Evolutionary conservation across 2,329 filamentous ascomycete genomes (phyloP).

Genomic region (Torrubiella hemipterigena): DNA sequence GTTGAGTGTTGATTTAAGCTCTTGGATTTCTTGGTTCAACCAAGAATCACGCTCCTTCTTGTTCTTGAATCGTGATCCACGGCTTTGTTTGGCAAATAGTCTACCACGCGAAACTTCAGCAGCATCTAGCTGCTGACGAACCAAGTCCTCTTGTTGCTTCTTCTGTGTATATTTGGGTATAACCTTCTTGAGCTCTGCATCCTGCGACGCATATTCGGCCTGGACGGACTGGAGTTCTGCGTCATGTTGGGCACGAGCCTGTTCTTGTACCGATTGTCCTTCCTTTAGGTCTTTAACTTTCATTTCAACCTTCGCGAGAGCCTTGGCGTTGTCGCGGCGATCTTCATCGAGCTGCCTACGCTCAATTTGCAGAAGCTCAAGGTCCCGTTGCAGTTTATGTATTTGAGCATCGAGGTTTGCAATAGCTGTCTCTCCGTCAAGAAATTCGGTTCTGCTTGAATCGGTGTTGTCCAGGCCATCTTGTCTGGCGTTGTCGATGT

Average conservation of each 20-base stretch:
- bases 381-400: conserved; percentile 64
- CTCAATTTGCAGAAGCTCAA: conserved; percentile 77
- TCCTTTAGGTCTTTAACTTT: conserved; percentile 74
- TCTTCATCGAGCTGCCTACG: conserved; percentile 83
- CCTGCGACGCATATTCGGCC: conserved; percentile 61
- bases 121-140: conserved; percentile 61
- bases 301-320: conserved; percentile 75
- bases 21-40: conserved; percentile 68
- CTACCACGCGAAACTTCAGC: conserved; percentile 65
- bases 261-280: conserved; percentile 66
- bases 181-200: conserved; percentile 63
- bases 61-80: conserved; percentile 75
- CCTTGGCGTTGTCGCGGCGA: conserved; percentile 66
- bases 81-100: conserved; percentile 83
- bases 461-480: conserved; percentile 78
- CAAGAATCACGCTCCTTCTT: conserved; percentile 81
- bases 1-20: conserved; percentile 63
- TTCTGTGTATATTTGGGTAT: conserved; percentile 64
- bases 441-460: conserved; percentile 63
- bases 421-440: conserved; percentile 69
- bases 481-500: conserved; percentile 70
- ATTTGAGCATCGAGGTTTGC: conserved; percentile 68
- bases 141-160: conserved; percentile 58
- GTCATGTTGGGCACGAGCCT: conserved; percentile 59
- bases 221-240: conserved; percentile 61